These are phyloP conservation scores for Epichloe scottii DNA, from an alignment of 2,329 filamentous ascomycete genomes.

Conservation along the genomic window DNA sequence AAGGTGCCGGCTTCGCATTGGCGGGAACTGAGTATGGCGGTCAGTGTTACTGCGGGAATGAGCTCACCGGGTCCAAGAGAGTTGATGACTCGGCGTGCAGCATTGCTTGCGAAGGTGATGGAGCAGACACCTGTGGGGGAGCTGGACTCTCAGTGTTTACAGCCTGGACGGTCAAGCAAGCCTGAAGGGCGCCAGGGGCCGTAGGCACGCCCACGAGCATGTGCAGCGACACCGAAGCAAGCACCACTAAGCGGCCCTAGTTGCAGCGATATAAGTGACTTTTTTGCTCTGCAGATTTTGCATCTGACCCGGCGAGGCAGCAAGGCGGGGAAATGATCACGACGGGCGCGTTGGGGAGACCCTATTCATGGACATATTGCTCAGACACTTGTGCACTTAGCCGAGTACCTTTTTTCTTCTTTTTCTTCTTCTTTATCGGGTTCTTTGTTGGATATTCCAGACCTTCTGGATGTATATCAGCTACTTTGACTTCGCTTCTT, in stretches of 20 bases:
- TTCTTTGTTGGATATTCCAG: neutral
- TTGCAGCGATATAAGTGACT: neutral
- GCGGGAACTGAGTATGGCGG: constrained; percentile 38
- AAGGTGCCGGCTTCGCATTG: constrained; percentile 25
- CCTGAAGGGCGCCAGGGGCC: constrained; percentile 15
- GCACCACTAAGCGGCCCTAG: constrained; percentile 11
- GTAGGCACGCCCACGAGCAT: constrained; percentile 27
- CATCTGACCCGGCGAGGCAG: neutral
- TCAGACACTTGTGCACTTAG: neutral
- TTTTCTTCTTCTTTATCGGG: neutral
- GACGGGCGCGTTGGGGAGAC: neutral
- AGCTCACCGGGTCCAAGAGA: constrained; percentile 21
- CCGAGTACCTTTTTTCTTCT: neutral
- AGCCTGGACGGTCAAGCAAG: constrained; percentile 22
- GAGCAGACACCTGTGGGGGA: constrained; percentile 37
- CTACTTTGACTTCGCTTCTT: neutral
- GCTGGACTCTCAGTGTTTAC: constrained; percentile 33
- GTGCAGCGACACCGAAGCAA: constrained; percentile 20
- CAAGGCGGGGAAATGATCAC: no score
- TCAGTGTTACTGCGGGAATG: constrained; percentile 41
- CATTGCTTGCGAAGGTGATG: constrained; percentile 34
- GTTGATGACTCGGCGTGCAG: constrained; percentile 33
- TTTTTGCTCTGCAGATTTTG: neutral
- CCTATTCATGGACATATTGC: constrained; percentile 1
- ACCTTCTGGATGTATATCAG: neutral